Percentiles rank a stretch among this genome's conserved stretches.
Evolutionary conservation across 257 asterid species (phyloP).

Genomic region (Ilex asprella): DNA sequence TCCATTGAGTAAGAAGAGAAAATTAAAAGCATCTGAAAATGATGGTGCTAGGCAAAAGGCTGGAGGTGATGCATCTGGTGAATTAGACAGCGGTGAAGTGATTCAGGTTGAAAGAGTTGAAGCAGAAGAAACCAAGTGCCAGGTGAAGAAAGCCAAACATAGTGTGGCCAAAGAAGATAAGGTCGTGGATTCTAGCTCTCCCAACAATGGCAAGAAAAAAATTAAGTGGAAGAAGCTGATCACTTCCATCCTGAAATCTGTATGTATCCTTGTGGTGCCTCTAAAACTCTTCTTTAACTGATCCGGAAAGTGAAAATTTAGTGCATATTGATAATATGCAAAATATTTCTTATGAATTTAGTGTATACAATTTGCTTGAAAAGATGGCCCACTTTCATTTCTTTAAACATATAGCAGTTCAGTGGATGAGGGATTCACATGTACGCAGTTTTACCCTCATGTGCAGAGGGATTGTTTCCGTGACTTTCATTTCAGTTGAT

Average conservation of each 20-base stretch:
- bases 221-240: constrained; percentile 91
- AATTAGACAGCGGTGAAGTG: constrained; percentile 33
- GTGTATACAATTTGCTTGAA: too few relatives aligned
- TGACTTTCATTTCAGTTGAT: too few relatives aligned
- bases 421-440: too few relatives aligned
- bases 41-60: constrained; percentile 23
- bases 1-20: constrained; percentile 55
- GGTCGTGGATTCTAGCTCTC: constrained; percentile 14
- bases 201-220: constrained; percentile 24
- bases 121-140: constrained; percentile 22
- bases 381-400: too few relatives aligned
- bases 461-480: too few relatives aligned
- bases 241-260: constrained; percentile 63
- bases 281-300: background rate
- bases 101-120: constrained; percentile 28
- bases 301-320: background rate
- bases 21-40: constrained; percentile 42
- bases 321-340: background rate
- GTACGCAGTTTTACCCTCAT: too few relatives aligned
- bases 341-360: too few relatives aligned
- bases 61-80: constrained; percentile 23
- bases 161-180: constrained; percentile 22
- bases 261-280: constrained; percentile 17
- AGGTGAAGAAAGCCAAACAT: constrained; percentile 46
- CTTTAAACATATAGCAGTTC: too few relatives aligned